phyloP scores from a whole-genome alignment of 2,329 filamentous ascomycete species.

The Calonectria hongkongensis region DNA sequence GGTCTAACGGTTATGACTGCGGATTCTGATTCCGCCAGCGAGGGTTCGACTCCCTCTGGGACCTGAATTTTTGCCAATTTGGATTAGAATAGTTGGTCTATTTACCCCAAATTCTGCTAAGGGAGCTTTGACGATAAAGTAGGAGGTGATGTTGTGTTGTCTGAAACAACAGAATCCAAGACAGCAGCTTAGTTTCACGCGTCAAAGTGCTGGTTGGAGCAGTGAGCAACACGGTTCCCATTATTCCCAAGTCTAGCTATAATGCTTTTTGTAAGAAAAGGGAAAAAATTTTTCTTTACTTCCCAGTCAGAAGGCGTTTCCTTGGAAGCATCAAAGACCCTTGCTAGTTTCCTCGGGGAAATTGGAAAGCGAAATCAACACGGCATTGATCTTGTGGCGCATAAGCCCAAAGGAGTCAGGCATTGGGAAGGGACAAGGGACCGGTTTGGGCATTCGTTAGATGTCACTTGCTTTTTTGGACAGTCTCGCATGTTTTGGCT shows the following conservation, averaged over 20 bases:
- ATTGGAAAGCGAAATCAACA: neutral
- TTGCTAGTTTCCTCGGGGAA: slow-evolving; percentile 17
- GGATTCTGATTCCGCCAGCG: slow-evolving; percentile 28
- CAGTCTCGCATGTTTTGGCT: neutral
- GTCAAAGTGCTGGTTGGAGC: too few relatives aligned
- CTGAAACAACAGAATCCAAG: too few relatives aligned
- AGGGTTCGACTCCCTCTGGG: slow-evolving; percentile 26
- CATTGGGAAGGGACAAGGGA: neutral
- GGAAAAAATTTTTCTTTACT: neutral
- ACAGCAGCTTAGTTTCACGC: too few relatives aligned
- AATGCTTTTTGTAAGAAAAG: neutral
- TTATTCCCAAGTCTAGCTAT: too few relatives aligned
- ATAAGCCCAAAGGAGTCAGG: slow-evolving; percentile 3
- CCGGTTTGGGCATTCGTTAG: neutral
- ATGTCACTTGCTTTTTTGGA: neutral
- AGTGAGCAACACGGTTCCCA: too few relatives aligned
- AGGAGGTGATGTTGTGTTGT: too few relatives aligned
- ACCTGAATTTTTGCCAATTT: slow-evolving; percentile 15
- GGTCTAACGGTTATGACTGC: slow-evolving; percentile 29
- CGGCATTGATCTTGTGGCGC: slow-evolving; percentile 5
- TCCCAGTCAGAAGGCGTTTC: neutral
- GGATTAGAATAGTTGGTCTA: too few relatives aligned
- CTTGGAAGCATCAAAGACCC: neutral
- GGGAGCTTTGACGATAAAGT: too few relatives aligned
- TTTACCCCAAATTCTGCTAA: too few relatives aligned